A percentile compares a stretch with the other conserved stretches of the same genome.
Conservation (phyloP, 106 monocot species). For the Apostasia ramifera region DNA sequence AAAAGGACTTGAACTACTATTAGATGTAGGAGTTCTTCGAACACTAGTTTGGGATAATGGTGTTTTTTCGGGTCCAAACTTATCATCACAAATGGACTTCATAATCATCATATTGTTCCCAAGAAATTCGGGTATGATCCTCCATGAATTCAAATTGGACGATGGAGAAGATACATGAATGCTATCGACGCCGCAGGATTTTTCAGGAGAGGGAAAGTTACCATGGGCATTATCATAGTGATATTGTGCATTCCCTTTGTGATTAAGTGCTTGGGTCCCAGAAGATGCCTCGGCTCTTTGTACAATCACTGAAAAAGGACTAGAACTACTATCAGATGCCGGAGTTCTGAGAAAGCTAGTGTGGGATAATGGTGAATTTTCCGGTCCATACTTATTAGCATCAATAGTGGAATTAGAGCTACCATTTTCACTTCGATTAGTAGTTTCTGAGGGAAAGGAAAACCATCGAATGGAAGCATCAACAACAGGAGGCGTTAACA, state of each 20-base stretch:
- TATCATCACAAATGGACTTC: neutral
- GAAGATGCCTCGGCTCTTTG: slow-evolving; percentile 24
- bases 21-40: slow-evolving; percentile 50
- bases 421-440: neutral
- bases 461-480: slow-evolving; percentile 76
- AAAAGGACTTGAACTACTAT: slow-evolving; percentile 72
- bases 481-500: slow-evolving; percentile 17
- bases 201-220: no score
- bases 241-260: slow-evolving; percentile 13
- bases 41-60: slow-evolving; percentile 23
- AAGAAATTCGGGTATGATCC: no score
- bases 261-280: slow-evolving; percentile 5
- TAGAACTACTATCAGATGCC: slow-evolving; percentile 42
- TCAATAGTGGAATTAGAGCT: neutral
- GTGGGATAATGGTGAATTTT: slow-evolving; percentile 29
- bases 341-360: slow-evolving; percentile 38
- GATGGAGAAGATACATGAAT: no score
- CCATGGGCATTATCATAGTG: slow-evolving; percentile 17
- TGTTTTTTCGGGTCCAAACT: slow-evolving; percentile 20
- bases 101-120: no score
- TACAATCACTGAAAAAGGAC: slow-evolving; percentile 81
- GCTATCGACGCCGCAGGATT: no score
- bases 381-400: neutral
- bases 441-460: slow-evolving; percentile 34
- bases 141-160: no score